Base-by-base conservation (phyloP, 495 filamentous ascomycete species). In the Lindgomyces ingoldianus region DNA sequence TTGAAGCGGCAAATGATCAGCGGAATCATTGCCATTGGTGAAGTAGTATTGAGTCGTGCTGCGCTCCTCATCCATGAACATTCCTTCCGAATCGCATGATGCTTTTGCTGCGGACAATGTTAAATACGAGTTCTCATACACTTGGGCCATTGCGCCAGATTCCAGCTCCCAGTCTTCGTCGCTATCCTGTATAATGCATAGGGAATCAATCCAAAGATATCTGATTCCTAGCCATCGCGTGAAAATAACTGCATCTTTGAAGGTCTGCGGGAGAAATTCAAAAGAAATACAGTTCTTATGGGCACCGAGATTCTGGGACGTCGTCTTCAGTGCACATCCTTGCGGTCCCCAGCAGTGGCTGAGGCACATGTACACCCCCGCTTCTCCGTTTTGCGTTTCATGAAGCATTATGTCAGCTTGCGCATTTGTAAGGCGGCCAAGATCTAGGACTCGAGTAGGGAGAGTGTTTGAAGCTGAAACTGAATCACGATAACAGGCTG, bases 181-280 rank as follows among this genome's bases (percentile, higher is more conserved):
- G 10, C 21, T 16, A 44, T 66, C 57, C 24, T 60, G 63, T 30
- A 67, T 50, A 21, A 67, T 70, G 33, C 68, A 70, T 12, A 70
- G 51, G 10, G 63, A 27, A 39, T 70, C 68, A 14, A 70, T 64
- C 68, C 68, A 70, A 1, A 67, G n/a, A 39, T 67, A 64, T 21
- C 25, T 21, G 14, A 67, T 18, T n/a, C 55, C 50, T 4, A 67
- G 58, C 25, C 14, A 22, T 12, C 47, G 46, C 4, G 64, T 39
- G 10, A 66, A 53, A 6, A 8, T 46, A n/a, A 67, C 52, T 2
- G 68, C 68, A 30, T 70, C 63, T 39, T 50, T 10, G 27, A 67
- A 60, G 18, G 58, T 63, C 16, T 36, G 18, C 1, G 68, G 68
- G 4, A 70, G 47, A 1, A 2, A 4, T 1, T 30, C 10, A n/a